Evolutionary conservation across 768 basidiomycete species (phyloP), one percentile per base, ranked within the genome.

Genomic region (Tulasnella sp.): DNA sequence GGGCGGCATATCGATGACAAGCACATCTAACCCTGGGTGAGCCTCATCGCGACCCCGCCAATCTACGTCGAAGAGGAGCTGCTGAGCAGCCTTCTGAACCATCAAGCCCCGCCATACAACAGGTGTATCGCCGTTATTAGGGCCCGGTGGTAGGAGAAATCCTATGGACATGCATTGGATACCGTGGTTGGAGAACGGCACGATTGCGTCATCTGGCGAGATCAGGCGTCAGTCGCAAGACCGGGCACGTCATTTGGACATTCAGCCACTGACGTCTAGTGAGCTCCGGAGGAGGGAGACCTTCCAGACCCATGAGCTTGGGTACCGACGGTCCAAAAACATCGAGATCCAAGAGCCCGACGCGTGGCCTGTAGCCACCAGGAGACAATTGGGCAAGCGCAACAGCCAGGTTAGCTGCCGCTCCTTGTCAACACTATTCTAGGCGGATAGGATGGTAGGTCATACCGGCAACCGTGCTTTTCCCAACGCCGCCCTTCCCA

Each of bases 51-150:
- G 66, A 59, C 63, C 42, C 48, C 76, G 67, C 93, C 94, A 97
- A 67, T 97, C 93, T 4, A 96, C 90, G 62, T 97, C 91, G 64
- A 99, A 97, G 1, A 97, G 76, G 0, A 98, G 75, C 66, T 97
- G 93, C 67, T 97, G 93, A 0, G 93, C 90, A 23, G 93, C 92
- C 66, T 97, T 97, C 71, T 94, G 92, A 1, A 97, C 94, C 94
- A 97, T 98, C 19, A 96, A 77, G 2, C 94, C 94, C 23, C 94
- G 77, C 94, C 94, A 99, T 29, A 94, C 88, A 31, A 97, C 76
- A 0, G 92, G 83, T 0, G 82, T 80, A 48, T 70, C 66, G 34
- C 75, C 75, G 53, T 75, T 75, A 2, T 77, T 71, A 40, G 72
- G 71, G 27, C 72, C 71, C 46, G 56, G 61, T 0, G 64, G 71